Percentiles rank a stretch among this genome's conserved stretches.
phyloP scores from a whole-genome alignment of 805 yeast genomes.

The Peterozyma xylosa region DNA sequence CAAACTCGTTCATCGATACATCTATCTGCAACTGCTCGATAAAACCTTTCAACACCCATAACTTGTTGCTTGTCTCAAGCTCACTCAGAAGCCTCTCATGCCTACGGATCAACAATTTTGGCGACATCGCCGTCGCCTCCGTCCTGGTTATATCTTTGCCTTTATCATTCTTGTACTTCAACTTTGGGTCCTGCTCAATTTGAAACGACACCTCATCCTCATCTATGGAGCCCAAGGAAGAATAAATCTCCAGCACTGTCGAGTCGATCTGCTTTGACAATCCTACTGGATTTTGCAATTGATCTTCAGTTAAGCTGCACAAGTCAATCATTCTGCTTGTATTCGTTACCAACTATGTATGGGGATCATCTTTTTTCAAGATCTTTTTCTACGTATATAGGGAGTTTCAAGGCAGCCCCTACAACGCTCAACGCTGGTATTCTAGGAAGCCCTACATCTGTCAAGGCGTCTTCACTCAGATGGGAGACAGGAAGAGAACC shows the following conservation, averaged over 20 bases:
- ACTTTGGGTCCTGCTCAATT: constrained; percentile 15
- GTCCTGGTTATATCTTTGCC: neutral
- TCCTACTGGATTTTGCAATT: neutral
- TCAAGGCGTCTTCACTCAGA: neutral
- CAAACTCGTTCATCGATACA: constrained; percentile 6
- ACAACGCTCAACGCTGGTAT: neutral
- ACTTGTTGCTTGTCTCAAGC: constrained; percentile 3
- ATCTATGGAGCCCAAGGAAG: constrained; percentile 6
- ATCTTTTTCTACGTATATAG: neutral
- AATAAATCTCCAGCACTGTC: neutral
- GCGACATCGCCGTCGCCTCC: constrained; percentile 1
- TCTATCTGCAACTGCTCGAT: constrained; percentile 5
- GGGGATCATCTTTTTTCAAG: neutral
- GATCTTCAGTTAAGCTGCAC: neutral
- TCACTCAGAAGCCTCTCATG: constrained; percentile 1
- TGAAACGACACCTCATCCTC: constrained; percentile 7
- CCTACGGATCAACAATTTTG: neutral
- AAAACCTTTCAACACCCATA: constrained; percentile 8
- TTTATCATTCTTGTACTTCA: constrained; percentile 8
- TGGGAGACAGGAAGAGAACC: neutral
- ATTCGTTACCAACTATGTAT: neutral
- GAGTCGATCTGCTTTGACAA: neutral
- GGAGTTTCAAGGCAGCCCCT: neutral
- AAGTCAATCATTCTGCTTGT: neutral
- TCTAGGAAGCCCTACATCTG: neutral